phyloP scores from a whole-genome alignment of 1,284 basidiomycete species.

The Neolentinus lepideus region DNA sequence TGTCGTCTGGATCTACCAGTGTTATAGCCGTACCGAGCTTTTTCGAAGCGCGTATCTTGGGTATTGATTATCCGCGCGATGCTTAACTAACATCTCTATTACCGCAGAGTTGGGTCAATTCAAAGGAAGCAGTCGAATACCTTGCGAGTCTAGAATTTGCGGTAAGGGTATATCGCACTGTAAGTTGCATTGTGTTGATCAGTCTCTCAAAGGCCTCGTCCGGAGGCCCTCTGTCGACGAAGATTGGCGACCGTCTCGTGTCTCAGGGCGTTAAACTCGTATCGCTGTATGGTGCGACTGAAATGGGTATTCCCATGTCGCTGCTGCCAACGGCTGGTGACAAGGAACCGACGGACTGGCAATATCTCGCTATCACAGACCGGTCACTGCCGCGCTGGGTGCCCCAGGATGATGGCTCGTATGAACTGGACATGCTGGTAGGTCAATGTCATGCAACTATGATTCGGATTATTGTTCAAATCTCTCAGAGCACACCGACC shows the following conservation, averaged over 20 bases:
- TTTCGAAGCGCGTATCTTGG: constrained; percentile 11
- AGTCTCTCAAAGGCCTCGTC: not conserved
- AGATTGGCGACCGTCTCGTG: not conserved
- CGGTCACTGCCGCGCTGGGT: constrained; percentile 17
- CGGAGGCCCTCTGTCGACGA: not conserved
- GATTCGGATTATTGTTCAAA: not conserved
- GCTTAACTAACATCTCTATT: no score
- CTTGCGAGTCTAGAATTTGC: constrained; percentile 9
- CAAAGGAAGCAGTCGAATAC: constrained; percentile 11
- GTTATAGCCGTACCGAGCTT: constrained; percentile 12
- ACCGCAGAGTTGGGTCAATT: constrained; percentile 12
- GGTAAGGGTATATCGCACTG: not conserved
- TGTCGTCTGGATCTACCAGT: constrained; percentile 4
- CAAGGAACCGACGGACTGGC: constrained; percentile 18
- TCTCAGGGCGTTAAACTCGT: not conserved
- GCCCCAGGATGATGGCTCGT: constrained; percentile 21
- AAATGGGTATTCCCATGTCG: constrained; percentile 9
- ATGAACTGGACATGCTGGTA: constrained; percentile 26
- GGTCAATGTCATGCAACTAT: not conserved
- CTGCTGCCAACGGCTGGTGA: constrained; percentile 6
- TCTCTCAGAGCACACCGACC: constrained; percentile 12
- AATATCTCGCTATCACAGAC: constrained; percentile 20
- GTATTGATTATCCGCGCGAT: not conserved
- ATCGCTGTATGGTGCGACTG: constrained; percentile 13
- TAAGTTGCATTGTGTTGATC: not conserved